Evolutionary conservation across 768 basidiomycete genomes (phyloP), one percentile per base, ranked within the genome.

Genomic region (Serendipita vermifera): DNA sequence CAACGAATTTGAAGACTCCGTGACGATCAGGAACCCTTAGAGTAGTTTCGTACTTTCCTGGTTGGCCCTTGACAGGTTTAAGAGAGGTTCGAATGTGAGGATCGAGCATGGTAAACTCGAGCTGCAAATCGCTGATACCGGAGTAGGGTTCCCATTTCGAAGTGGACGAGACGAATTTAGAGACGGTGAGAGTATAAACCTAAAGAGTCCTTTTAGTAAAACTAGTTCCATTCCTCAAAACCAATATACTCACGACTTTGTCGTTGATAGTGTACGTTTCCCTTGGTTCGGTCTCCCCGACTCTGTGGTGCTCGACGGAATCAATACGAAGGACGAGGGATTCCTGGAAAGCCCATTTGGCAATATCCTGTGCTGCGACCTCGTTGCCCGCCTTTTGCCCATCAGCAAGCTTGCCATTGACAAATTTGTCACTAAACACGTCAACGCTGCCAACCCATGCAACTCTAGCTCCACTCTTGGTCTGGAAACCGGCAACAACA

Each of bases 81-180:
- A 99, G 75, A 5, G 84, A 71, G 13, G 82, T 89, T 33, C 96
- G 88, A 58, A 98, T 72, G 68, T 96, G 92, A 1, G 96, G 96
- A 68, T 99, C 96, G 36, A 99, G 81, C 96, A 99, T 99, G 20
- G 91, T 94, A 67, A 98, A 97, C 63, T 94, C 93, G 53, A 98
- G 75, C 63, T 97, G 94, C 27, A 98, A 66, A 66, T 98, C 96
- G 9, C 71, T 67, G 53, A 90, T 67, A 31, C 75, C 78, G 11
- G 82, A 81, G 66, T 82, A 82, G 0, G 89, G 83, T 54, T 71
- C 71, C 90, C 91, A 97, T 11, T 66, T 67, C 6, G 72, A 70
- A 4, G 72, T 74, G 57, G 66, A 66, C 20, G 81, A 67, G 62
- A 85, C 73, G 65, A 77, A 87, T 41, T 78, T 74, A 13, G 88